phyloP scores from a whole-genome alignment of 768 basidiomycete species.

The Dioszegia hungarica region DNA sequence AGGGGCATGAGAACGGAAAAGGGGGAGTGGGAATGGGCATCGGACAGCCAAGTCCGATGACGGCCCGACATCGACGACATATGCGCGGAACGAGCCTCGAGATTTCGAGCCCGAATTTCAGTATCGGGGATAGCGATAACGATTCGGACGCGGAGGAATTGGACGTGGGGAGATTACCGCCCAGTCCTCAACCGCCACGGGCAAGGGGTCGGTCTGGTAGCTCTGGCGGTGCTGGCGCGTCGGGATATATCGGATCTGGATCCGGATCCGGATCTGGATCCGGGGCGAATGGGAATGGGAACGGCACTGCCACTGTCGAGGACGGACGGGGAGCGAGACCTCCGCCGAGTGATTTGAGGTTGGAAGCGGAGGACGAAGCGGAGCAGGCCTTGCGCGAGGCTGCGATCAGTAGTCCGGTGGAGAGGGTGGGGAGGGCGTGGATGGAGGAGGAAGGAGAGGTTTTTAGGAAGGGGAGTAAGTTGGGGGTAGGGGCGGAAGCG shows the following conservation, averaged over 20 bases:
- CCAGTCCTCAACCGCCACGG: background rate
- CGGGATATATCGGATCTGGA: background rate
- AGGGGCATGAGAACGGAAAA: background rate
- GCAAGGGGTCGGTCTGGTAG: too few relatives aligned
- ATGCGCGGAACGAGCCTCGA: slow-evolving; percentile 64
- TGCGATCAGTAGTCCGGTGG: slow-evolving; percentile 21
- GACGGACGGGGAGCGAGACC: background rate
- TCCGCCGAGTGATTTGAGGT: background rate
- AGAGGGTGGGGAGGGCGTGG: slow-evolving; percentile 54
- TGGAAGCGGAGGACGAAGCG: background rate
- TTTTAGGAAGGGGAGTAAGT: slow-evolving; percentile 79
- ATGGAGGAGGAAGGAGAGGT: slow-evolving; percentile 95
- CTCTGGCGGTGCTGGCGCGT: too few relatives aligned
- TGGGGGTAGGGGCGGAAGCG: slow-evolving; percentile 63
- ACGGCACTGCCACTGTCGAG: background rate
- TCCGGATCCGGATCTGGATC: background rate
- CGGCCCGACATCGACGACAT: slow-evolving; percentile 26
- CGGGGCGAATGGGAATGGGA: too few relatives aligned
- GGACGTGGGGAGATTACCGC: slow-evolving; percentile 15
- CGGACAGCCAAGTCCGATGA: background rate
- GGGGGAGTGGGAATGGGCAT: slow-evolving; percentile 1
- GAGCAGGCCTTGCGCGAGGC: slow-evolving; percentile 13
- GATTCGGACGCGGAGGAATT: slow-evolving; percentile 50
- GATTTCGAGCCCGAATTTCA: slow-evolving; percentile 64
- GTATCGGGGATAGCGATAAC: slow-evolving; percentile 50